phyloP scores from a whole-genome alignment of 495 filamentous ascomycete genomes.

The Endocarpon pusillum region DNA sequence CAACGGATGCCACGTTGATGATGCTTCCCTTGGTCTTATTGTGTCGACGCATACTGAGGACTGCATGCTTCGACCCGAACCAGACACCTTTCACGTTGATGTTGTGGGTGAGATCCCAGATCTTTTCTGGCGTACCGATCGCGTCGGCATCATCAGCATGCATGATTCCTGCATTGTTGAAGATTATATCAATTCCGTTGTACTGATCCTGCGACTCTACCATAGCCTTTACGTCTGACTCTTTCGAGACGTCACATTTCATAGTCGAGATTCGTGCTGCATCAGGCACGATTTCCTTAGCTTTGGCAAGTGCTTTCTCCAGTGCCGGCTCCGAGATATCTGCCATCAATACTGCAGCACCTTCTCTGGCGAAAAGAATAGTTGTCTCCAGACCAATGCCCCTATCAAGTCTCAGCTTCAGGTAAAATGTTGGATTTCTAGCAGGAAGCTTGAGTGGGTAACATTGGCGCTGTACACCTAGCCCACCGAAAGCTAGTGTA shows the following conservation, averaged over 20 bases:
- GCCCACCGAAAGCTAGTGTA: too few relatives aligned
- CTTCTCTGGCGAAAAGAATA: conserved; percentile 83
- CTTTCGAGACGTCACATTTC: conserved; percentile 51
- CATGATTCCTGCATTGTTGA: conserved; percentile 99
- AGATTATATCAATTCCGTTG: conserved; percentile 90
- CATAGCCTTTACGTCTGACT: conserved; percentile 51
- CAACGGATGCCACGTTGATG: conserved; percentile 91
- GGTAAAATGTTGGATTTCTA: too few relatives aligned
- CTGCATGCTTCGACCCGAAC: conserved; percentile 89
- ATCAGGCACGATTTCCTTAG: conserved; percentile 51
- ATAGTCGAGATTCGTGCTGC: conserved; percentile 42
- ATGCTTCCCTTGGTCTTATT: conserved; percentile 63
- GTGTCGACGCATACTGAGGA: conserved; percentile 63
- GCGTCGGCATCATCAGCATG: conserved; percentile 77
- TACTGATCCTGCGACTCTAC: conserved; percentile 59
- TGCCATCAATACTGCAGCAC: conserved; percentile 69
- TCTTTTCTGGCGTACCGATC: conserved; percentile 63
- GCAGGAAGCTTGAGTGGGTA: too few relatives aligned
- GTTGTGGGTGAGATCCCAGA: conserved; percentile 87
- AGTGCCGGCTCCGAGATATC: conserved; percentile 66
- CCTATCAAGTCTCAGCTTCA: too few relatives aligned
- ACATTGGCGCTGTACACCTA: too few relatives aligned
- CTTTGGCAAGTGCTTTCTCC: conserved; percentile 47
- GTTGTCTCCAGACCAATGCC: conserved; percentile 92
- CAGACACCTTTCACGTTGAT: conserved; percentile 99